Evolutionary conservation across 768 basidiomycete species (phyloP), one percentile per base, ranked within the genome.

Genomic region (Rhizopogon vinicolor): DNA sequence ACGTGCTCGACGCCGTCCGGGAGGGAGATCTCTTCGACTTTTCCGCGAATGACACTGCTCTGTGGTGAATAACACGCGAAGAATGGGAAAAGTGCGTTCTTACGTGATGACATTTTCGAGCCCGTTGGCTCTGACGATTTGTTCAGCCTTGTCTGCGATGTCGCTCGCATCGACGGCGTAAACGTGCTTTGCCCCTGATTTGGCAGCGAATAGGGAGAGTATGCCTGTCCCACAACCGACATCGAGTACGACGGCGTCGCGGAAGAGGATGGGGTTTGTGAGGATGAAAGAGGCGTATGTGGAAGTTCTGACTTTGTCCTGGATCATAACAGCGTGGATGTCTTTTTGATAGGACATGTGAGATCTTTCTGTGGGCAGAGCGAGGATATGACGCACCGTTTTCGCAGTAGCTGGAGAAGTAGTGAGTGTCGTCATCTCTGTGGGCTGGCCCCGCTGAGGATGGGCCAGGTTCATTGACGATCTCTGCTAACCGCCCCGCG

Each of bases 171-270:
- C 95, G 40, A 98, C 86, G 14, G 94, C 91, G 57, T 92, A 87
- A 7, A 98, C 95, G 28, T 86, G 84, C 67, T 88, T 89, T 10
- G 95, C 95, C 13, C 95, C 95, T 1, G 91, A 87, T 52, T 83
- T 78, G 2, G 95, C 95, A 5, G 93, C 93, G 62, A 97, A 90
- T 57, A 98, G 77, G 25, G 91, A 93, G 8, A 97, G 77, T 48
- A 97, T 93, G 2, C 95, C 92, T 0, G 95, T 97, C 1, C 96
- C 96, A 63, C 96, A 98, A 5, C 96, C 96, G 22, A 98, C 94
- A 62, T 98, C 96, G 56, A 98, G 84, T 5, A 98, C 96, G 49
- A 87, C 71, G 16, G 92, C 90, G 59, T 86, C 89, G 54, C 82
- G 81, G 77, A 98, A 97, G 12, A 94, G 72, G 6, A 77, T 66